These are phyloP conservation scores for Jatropha multifida DNA, from an alignment of 441 rosid species.

Conservation along the genomic window DNA sequence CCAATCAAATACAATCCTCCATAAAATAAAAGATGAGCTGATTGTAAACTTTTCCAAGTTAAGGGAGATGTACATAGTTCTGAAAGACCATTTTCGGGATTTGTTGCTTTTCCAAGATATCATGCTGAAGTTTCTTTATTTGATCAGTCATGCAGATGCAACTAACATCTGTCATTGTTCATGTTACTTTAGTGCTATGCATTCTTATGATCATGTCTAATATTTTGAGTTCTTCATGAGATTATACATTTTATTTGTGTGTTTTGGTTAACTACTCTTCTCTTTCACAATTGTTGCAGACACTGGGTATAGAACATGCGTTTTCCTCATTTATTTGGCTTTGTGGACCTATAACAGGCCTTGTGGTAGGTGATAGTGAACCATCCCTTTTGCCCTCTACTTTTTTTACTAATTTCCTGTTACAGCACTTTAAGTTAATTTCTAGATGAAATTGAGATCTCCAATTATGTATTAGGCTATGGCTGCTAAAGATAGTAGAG, in stretches of 20 bases:
- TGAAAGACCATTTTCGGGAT: background rate
- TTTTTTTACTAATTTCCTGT: background rate
- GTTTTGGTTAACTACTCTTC: conserved; percentile 24
- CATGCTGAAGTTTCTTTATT: background rate
- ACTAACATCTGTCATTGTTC: background rate
- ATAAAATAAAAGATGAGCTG: background rate
- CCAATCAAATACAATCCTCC: background rate
- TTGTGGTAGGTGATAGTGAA: conserved; percentile 69
- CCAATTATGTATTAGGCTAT: background rate
- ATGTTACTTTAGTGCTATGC: background rate
- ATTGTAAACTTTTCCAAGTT: background rate
- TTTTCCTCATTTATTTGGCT: conserved; percentile 98
- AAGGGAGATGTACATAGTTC: background rate
- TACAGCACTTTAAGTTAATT: background rate
- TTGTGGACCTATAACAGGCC: conserved; percentile 96
- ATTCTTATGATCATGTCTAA: background rate
- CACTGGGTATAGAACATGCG: conserved; percentile 89
- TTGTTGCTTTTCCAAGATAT: background rate
- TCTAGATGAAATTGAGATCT: background rate
- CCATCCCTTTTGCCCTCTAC: background rate
- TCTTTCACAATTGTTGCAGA: conserved; percentile 57
- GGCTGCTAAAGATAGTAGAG: background rate
- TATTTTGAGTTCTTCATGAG: conserved; percentile 3
- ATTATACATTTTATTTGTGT: background rate
- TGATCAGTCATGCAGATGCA: background rate